A percentile compares a stretch with the other conserved stretches of the same genome.
Evolutionary conservation across 2,329 filamentous ascomycete species (phyloP).

Genomic region (Rachicladosporium sp.): DNA sequence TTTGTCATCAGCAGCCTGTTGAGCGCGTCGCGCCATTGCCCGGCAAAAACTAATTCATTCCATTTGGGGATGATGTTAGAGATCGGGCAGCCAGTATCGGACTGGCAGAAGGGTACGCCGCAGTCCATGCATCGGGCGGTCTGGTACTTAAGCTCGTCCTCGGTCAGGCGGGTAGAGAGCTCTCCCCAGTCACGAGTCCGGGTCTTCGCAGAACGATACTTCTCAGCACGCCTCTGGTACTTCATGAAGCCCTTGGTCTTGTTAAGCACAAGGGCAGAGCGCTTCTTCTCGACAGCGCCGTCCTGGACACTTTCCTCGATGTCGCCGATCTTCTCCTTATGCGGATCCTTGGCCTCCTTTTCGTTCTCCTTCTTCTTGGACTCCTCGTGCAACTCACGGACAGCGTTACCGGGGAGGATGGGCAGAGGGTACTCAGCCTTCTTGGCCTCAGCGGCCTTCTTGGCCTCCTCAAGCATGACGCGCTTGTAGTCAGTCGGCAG

Average conservation of each 20-base stretch:
- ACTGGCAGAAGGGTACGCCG: constrained; percentile 95
- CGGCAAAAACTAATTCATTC: constrained; percentile 64
- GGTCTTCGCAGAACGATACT: constrained; percentile 75
- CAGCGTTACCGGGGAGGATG: constrained; percentile 54
- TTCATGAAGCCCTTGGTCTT: constrained; percentile 98
- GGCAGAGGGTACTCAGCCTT: constrained; percentile 73
- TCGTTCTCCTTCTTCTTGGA: constrained; percentile 44
- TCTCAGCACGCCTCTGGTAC: constrained; percentile 83
- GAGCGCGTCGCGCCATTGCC: constrained; percentile 79
- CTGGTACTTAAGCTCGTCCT: constrained; percentile 95
- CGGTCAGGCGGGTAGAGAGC: constrained; percentile 71
- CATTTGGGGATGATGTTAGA: constrained; percentile 97
- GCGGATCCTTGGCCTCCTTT: constrained; percentile 47
- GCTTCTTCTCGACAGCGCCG: constrained; percentile 74
- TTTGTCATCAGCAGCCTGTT: constrained; percentile 91
- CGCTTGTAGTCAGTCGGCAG: constrained; percentile 94
- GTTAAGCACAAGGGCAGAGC: constrained; percentile 82
- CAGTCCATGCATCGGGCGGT: constrained; percentile 97
- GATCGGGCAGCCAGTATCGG: constrained; percentile 88
- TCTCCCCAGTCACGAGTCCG: constrained; percentile 90
- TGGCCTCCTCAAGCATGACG: constrained; percentile 72
- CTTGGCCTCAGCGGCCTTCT: constrained; percentile 74
- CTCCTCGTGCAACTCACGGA: constrained; percentile 41
- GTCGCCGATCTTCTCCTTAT: constrained; percentile 55
- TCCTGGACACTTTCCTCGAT: constrained; percentile 88